These are phyloP conservation scores for Ophiostoma sp. DNA, from an alignment of 2,329 filamentous ascomycete genomes.

Conservation along the genomic window DNA sequence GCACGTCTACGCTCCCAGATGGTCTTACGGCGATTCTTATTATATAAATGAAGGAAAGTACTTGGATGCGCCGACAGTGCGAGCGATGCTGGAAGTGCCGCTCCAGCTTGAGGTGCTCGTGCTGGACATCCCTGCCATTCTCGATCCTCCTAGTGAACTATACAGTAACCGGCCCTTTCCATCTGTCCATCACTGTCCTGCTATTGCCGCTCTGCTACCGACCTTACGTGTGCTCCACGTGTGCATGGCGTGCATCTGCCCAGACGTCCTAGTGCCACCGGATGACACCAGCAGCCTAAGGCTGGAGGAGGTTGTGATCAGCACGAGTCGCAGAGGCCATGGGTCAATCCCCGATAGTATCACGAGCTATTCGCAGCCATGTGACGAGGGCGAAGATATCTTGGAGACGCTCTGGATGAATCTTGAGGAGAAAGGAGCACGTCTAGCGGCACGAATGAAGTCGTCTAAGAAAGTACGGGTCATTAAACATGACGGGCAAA, in stretches of 20 bases:
- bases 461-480: too few species aligned
- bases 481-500: too few species aligned
- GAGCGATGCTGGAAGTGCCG: background rate
- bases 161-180: background rate
- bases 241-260: background rate
- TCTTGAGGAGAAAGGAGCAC: too few species aligned
- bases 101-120: background rate
- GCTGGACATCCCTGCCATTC: background rate
- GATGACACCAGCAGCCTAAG: background rate
- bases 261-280: background rate
- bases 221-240: background rate
- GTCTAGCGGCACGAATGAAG: too few species aligned
- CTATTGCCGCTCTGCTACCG: background rate
- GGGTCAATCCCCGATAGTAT: too few species aligned
- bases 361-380: too few species aligned
- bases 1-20: background rate
- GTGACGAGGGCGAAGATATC: too few species aligned
- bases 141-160: background rate
- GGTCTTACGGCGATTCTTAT: background rate
- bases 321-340: background rate
- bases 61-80: background rate
- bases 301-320: background rate
- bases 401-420: too few species aligned
- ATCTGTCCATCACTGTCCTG: background rate
- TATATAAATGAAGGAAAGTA: background rate